A percentile compares a stretch with the other conserved stretches of the same genome.
phyloP scores from a whole-genome alignment of 768 basidiomycete genomes.

The Exidia glandulosa region DNA sequence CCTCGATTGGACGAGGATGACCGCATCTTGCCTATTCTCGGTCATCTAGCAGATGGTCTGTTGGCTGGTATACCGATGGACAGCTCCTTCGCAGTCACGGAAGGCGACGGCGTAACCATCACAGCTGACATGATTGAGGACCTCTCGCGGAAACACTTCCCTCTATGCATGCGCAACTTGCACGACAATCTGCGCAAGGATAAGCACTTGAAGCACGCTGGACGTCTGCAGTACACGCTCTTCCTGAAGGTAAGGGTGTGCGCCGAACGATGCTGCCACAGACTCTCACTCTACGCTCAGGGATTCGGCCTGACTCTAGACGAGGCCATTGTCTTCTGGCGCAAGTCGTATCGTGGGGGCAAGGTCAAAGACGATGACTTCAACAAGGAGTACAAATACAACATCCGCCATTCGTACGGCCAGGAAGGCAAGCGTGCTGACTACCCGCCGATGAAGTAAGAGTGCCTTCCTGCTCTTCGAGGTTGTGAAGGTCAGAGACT shows the following conservation, averaged over 20 bases:
- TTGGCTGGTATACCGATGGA: slow-evolving; percentile 81
- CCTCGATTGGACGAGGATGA: slow-evolving; percentile 92
- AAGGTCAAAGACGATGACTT: slow-evolving; percentile 85
- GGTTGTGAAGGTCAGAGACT: neutral
- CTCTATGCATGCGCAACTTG: slow-evolving; percentile 86
- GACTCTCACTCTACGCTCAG: slow-evolving; percentile 27
- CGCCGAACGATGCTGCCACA: neutral
- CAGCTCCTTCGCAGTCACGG: slow-evolving; percentile 34
- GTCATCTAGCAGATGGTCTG: slow-evolving; percentile 90
- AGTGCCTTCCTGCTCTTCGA: neutral
- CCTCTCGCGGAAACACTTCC: slow-evolving; percentile 80
- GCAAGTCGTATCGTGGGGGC: slow-evolving; percentile 56
- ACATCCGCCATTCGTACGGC: slow-evolving; percentile 91
- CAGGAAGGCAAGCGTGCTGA: slow-evolving; percentile 91
- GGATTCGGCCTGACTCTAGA: slow-evolving; percentile 88
- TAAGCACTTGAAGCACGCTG: slow-evolving; percentile 86
- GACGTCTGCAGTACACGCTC: slow-evolving; percentile 79
- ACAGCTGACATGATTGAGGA: slow-evolving; percentile 93
- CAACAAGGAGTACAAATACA: slow-evolving; percentile 96
- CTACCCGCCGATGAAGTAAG: slow-evolving; percentile 83
- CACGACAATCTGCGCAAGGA: slow-evolving; percentile 70
- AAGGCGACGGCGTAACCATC: slow-evolving; percentile 51
- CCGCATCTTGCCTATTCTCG: slow-evolving; percentile 76
- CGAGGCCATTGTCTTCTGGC: slow-evolving; percentile 89
- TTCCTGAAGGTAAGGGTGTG: slow-evolving; percentile 72